Evolutionary conservation across 2,329 filamentous ascomycete species (phyloP), one percentile per base, ranked within the genome.

Genomic region (Aureobasidium sp.): DNA sequence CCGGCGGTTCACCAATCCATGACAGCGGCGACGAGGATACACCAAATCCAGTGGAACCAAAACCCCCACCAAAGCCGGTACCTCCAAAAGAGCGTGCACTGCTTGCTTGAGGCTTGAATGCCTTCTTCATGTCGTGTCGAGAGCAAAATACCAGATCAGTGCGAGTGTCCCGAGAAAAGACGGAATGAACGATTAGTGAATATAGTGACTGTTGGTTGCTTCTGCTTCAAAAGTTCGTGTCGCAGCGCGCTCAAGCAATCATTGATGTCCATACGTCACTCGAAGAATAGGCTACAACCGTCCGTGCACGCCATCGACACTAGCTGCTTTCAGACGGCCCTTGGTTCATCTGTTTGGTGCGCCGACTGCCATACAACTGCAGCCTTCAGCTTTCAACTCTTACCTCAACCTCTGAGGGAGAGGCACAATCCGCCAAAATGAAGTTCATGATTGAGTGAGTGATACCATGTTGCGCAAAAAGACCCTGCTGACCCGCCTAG

Each of bases 1-100:
- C 88, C 51, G 90, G 89, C 10, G 91, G 90, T 69, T 96, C 91
- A 59, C 89, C 81, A 58, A 97, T 84, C 76, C 96, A 97, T 48
- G 92, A 96, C 42, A 99, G 81, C 48, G 78, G 77, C n/a, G 85
- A 87, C 2, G 81, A 76, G 53, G 77, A 76, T 60, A 79, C 78
- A 21, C 76, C 76, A 70, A 81, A 79, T 36, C 73, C 75, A 61
- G 74, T 69, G 37, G 65, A 68, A 21, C 68, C 70, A 64, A 73
- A 71, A 10, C 68, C 70, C 61, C 57, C 49, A 47, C 53, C 59
- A 21, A 68, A 61, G 27, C 77, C 75, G 29, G 64, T 66, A 27
- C 72, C 72, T 58, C 78, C 76, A 66, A 79, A 79, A 66, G 82
- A 83, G 53, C 84, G 81, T 68, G 82, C 84, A 72, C 83, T 85